A percentile compares a stretch with the other conserved stretches of the same genome.
phyloP scores from a whole-genome alignment of 1,284 basidiomycete genomes.

The Malassezia slooffiae region DNA sequence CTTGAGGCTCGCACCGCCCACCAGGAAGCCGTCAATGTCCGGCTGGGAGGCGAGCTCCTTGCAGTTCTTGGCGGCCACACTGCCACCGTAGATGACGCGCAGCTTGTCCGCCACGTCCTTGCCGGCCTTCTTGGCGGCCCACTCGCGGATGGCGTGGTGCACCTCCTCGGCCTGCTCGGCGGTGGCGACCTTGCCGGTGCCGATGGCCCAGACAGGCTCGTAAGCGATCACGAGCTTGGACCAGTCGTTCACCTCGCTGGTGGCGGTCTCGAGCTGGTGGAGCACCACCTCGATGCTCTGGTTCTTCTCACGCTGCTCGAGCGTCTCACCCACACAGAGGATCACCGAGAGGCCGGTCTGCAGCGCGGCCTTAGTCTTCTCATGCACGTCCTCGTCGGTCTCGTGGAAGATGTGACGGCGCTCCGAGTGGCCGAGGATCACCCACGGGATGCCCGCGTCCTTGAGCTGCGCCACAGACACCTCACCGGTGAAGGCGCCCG shows the following conservation, averaged over 20 bases:
- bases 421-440: constrained; percentile 96
- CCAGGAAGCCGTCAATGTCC: constrained; percentile 97
- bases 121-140: constrained; percentile 61
- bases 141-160: constrained; percentile 71
- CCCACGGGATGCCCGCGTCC: constrained; percentile 77
- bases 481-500: constrained; percentile 76
- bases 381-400: constrained; percentile 67
- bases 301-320: constrained; percentile 71
- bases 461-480: constrained; percentile 56
- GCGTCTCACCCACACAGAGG: constrained; percentile 89
- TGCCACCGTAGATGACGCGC: constrained; percentile 91
- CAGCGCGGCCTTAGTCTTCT: constrained; percentile 68
- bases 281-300: constrained; percentile 72
- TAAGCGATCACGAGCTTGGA: constrained; percentile 77
- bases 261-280: constrained; percentile 69
- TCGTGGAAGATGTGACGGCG: constrained; percentile 86
- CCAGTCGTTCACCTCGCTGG: constrained; percentile 64
- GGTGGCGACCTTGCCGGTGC: constrained; percentile 90
- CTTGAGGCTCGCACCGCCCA: constrained; percentile 94
- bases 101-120: constrained; percentile 61
- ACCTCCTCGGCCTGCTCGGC: constrained; percentile 80
- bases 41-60: constrained; percentile 57
- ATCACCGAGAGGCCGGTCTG: constrained; percentile 70
- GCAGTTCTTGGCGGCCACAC: constrained; percentile 77
- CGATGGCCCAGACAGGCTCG: constrained; percentile 85